Evolutionary conservation across 257 asterid species (phyloP).

Genomic region (Nicotiana obtusifolia): DNA sequence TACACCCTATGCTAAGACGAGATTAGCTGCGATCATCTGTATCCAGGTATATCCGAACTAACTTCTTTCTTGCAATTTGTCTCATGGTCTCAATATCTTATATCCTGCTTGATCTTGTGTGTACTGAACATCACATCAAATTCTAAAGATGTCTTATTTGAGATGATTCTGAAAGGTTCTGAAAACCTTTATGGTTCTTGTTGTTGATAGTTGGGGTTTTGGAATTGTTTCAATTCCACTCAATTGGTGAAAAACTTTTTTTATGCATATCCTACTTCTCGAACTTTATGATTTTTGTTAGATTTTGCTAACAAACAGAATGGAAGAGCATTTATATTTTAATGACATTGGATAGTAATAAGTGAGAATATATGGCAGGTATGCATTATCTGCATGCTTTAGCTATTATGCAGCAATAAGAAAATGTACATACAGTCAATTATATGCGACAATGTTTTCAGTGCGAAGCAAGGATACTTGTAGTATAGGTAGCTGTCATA

Average conservation of each 20-base stretch:
- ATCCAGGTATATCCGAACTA: slow-evolving; percentile 60
- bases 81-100: slow-evolving; percentile 1
- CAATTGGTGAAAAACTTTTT: not conserved
- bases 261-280: not conserved
- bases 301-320: not conserved
- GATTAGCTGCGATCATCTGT: slow-evolving; percentile 78
- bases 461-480: not conserved
- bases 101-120: slow-evolving; percentile 5
- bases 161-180: not conserved
- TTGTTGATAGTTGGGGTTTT: slow-evolving; percentile 1
- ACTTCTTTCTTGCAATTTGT: slow-evolving; percentile 14
- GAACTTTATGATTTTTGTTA: not conserved
- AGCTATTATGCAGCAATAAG: not conserved
- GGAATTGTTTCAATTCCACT: not conserved
- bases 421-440: not conserved
- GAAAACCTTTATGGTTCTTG: not conserved
- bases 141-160: not conserved
- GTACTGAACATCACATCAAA: slow-evolving; percentile 1
- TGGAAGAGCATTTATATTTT: not conserved
- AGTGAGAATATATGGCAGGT: not conserved
- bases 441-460: not conserved
- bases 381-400: not conserved
- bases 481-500: not conserved
- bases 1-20: slow-evolving; percentile 49
- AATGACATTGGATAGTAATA: not conserved